Percentiles rank a stretch among this genome's conserved stretches.
These are phyloP conservation scores for Fagopyrum tataricum DNA, from an alignment of 148 eudicot genomes.

Conservation along the genomic window DNA sequence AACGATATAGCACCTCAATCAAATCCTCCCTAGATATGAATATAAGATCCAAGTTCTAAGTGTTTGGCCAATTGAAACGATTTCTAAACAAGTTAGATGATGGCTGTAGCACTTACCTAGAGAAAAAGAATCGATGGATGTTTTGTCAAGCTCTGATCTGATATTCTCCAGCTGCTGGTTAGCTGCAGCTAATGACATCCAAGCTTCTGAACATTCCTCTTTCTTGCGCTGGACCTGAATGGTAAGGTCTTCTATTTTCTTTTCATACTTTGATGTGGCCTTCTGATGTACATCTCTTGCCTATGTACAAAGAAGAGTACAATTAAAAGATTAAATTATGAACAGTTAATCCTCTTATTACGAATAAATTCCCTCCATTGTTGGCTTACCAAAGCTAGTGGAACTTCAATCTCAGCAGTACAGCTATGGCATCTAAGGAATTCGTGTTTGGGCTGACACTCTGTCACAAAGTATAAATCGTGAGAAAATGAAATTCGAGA, in stretches of 20 bases:
- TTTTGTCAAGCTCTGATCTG: constrained; percentile 82
- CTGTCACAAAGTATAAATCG: constrained; percentile 23
- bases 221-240: constrained; percentile 63
- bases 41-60: background rate
- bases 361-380: background rate
- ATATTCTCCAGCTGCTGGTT: constrained; percentile 83
- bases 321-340: background rate
- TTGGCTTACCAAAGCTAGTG: constrained; percentile 59
- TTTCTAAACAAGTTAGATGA: background rate
- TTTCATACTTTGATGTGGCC: constrained; percentile 68
- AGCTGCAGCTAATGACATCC: constrained; percentile 89
- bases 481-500: background rate
- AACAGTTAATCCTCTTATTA: background rate
- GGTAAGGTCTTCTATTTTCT: constrained; percentile 69
- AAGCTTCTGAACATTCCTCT: constrained; percentile 93
- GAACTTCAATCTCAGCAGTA: constrained; percentile 55
- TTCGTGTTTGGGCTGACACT: constrained; percentile 31
- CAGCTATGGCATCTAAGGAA: constrained; percentile 55
- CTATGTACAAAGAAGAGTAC: constrained; percentile 18
- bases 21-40: background rate
- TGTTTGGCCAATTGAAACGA: background rate
- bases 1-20: background rate
- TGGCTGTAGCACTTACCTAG: constrained; percentile 49
- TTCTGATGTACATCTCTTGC: constrained; percentile 38
- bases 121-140: constrained; percentile 54